These are phyloP conservation scores for Kuraishia capsulata DNA, from an alignment of 805 yeast species.

Conservation along the genomic window DNA sequence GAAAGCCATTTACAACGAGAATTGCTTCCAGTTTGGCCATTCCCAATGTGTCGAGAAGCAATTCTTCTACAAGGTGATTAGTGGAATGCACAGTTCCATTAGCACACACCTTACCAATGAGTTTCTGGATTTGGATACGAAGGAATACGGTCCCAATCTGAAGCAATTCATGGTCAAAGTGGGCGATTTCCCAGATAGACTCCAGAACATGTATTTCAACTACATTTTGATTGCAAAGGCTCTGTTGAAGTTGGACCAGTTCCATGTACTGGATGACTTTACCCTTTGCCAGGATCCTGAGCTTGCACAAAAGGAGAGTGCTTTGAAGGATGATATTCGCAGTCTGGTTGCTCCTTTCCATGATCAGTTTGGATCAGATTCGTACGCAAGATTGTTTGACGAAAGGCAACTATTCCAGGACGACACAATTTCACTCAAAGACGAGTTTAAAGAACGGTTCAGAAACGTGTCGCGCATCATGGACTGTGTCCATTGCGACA, in stretches of 20 bases:
- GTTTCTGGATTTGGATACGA: slow-evolving; percentile 57
- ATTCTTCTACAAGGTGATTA: slow-evolving; percentile 74
- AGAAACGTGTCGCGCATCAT: slow-evolving; percentile 84
- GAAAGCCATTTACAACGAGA: slow-evolving; percentile 86
- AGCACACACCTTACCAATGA: slow-evolving; percentile 90
- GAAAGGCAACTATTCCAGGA: slow-evolving; percentile 37
- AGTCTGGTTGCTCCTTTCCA: slow-evolving; percentile 20
- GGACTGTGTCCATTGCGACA: slow-evolving; percentile 98
- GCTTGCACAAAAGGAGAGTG: slow-evolving; percentile 19
- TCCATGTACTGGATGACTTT: slow-evolving; percentile 18
- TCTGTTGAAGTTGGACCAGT: slow-evolving; percentile 43
- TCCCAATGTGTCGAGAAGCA: slow-evolving; percentile 77
- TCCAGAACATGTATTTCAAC: slow-evolving; percentile 85
- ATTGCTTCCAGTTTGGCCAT: slow-evolving; percentile 53
- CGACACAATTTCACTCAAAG: slow-evolving; percentile 51
- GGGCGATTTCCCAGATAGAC: slow-evolving; percentile 81
- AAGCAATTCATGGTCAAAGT: slow-evolving; percentile 81
- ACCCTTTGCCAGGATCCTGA: slow-evolving; percentile 14
- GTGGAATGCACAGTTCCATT: slow-evolving; percentile 94
- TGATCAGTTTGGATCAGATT: background rate
- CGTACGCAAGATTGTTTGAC: slow-evolving; percentile 27
- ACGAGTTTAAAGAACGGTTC: slow-evolving; percentile 80
- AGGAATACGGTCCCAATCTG: slow-evolving; percentile 77
- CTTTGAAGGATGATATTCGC: slow-evolving; percentile 20
- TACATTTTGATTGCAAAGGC: slow-evolving; percentile 83